Evolutionary conservation across 352 stramenopile genomes (phyloP).

Genomic region (Lagenidium giganteum): DNA sequence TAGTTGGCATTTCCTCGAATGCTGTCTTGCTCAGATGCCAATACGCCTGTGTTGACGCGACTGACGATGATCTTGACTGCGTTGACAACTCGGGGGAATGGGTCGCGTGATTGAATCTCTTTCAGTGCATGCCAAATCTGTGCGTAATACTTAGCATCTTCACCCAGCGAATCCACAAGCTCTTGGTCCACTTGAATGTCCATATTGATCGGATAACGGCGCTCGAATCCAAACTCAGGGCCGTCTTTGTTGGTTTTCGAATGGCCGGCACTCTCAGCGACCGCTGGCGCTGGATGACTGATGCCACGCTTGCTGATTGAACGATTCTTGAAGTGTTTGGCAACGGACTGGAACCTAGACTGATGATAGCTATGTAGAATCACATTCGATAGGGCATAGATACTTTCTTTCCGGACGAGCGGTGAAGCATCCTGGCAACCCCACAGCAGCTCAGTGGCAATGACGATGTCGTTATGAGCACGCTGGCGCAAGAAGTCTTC

Average conservation of each 20-base stretch:
- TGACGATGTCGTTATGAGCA: slow-evolving; percentile 49
- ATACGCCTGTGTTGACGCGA: slow-evolving; percentile 50
- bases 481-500: slow-evolving; percentile 40
- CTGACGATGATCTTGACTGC: slow-evolving; percentile 63
- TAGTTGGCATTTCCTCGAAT: no score
- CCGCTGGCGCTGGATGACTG: not conserved
- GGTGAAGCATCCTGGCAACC: slow-evolving; percentile 66
- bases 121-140: slow-evolving; percentile 84
- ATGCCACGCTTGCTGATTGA: slow-evolving; percentile 15
- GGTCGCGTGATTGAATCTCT: slow-evolving; percentile 82
- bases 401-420: slow-evolving; percentile 64
- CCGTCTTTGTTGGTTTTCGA: no score
- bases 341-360: slow-evolving; percentile 65
- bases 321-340: slow-evolving; percentile 69
- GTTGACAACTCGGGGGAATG: slow-evolving; percentile 69
- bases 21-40: slow-evolving; percentile 50
- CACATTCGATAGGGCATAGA: slow-evolving; percentile 69
- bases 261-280: no score
- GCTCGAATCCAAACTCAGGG: no score
- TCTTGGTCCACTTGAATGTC: slow-evolving; percentile 40
- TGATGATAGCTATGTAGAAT: slow-evolving; percentile 79
- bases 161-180: slow-evolving; percentile 33
- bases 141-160: slow-evolving; percentile 79
- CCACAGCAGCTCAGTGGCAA: slow-evolving; percentile 50
- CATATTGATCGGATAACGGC: no score